Percentiles rank a stretch among this genome's conserved stretches.
These are phyloP conservation scores for Cordyceps javanica DNA, from an alignment of 2,329 filamentous ascomycete genomes.

Conservation along the genomic window DNA sequence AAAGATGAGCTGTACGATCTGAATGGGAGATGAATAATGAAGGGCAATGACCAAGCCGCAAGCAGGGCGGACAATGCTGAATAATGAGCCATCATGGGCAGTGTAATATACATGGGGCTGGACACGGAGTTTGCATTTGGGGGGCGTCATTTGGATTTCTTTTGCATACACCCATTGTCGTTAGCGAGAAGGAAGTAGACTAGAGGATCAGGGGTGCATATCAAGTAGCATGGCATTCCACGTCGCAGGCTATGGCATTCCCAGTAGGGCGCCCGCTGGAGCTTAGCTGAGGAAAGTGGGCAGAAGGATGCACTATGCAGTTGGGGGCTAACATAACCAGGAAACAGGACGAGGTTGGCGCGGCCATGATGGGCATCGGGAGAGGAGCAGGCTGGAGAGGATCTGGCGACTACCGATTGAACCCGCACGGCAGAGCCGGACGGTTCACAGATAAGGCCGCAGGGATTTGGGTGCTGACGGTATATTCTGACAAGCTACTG, in stretches of 20 bases:
- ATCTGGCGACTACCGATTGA: neutral
- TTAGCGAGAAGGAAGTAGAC: neutral
- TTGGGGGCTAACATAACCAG: neutral
- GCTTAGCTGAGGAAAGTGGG: neutral
- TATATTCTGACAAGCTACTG: neutral
- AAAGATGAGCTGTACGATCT: neutral
- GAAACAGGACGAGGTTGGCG: neutral
- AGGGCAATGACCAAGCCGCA: neutral
- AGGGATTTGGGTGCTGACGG: neutral
- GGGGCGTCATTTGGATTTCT: neutral
- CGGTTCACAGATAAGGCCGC: neutral
- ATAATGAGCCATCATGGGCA: neutral
- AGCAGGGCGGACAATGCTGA: neutral
- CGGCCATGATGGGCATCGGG: neutral
- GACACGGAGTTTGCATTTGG: neutral
- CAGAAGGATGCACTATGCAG: constrained; percentile 3
- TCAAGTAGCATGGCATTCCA: neutral
- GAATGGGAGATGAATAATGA: neutral
- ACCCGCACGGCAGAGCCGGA: neutral
- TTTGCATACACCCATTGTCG: neutral
- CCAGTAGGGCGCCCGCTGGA: neutral
- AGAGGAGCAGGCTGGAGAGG: neutral
- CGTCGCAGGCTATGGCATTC: neutral
- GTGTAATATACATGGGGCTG: neutral
- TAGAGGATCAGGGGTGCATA: neutral